Conservation (phyloP, 2,329 filamentous ascomycete species). For the Aspergillus transmontanensis region DNA sequence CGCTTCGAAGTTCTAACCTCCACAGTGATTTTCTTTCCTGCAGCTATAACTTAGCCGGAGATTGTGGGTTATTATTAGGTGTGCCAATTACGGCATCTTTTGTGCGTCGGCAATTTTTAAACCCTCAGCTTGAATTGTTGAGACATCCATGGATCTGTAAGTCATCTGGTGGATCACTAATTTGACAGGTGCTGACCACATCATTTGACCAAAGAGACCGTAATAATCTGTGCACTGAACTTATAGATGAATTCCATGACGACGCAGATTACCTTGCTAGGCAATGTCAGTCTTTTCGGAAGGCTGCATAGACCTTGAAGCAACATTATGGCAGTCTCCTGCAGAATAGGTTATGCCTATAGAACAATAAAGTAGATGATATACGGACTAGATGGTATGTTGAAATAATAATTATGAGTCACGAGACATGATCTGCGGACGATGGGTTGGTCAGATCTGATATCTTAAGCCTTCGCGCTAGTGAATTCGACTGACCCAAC, state of each 20-base stretch:
- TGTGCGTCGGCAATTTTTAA: not conserved
- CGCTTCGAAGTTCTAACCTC: not conserved
- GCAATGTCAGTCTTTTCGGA: not conserved
- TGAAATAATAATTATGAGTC: not conserved
- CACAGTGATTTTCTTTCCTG: not conserved
- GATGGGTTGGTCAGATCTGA: not conserved
- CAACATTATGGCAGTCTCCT: not conserved
- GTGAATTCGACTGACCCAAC: not conserved
- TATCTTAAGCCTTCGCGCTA: not conserved
- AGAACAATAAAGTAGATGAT: not conserved
- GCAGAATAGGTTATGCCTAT: not conserved
- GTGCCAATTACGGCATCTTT: not conserved
- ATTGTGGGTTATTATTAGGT: not conserved
- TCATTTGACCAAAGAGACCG: not conserved
- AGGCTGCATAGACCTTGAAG: not conserved
- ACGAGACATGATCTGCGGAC: not conserved
- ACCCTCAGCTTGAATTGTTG: not conserved
- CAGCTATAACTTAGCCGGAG: not conserved
- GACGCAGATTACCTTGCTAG: not conserved
- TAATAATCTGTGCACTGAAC: not conserved
- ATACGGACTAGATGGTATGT: not conserved
- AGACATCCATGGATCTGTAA: not conserved
- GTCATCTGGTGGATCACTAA: not conserved
- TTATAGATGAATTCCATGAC: not conserved
- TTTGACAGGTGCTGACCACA: not conserved